Evolutionary conservation across 306 rosid species (phyloP).

Genomic region (Trichosanthes truncata): DNA sequence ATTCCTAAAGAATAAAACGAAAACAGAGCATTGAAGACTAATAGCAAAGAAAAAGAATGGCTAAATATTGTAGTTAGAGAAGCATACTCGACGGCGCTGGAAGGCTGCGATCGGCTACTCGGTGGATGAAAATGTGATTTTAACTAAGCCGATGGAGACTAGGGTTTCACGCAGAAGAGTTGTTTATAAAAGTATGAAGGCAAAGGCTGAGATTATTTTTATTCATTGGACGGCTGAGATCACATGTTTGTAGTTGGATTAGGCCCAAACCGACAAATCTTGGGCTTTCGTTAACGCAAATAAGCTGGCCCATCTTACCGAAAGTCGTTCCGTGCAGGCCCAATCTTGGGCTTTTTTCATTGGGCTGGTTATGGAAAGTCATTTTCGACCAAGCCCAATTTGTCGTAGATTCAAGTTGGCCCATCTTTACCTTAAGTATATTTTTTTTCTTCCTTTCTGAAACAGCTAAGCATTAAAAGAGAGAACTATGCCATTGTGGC

Average conservation of each 20-base stretch:
- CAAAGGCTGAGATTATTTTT: conserved; percentile 7
- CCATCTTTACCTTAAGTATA: neutral
- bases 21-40: neutral
- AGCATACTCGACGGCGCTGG: neutral
- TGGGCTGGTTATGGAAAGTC: neutral
- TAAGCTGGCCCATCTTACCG: neutral
- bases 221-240: conserved; percentile 10
- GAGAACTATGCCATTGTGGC: too few relatives aligned
- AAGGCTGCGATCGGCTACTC: conserved; percentile 3
- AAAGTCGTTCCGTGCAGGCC: neutral
- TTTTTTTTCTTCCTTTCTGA: too few relatives aligned
- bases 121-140: neutral
- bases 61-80: neutral
- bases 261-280: neutral
- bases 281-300: neutral
- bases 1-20: neutral
- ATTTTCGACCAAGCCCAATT: neutral
- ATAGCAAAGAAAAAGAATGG: neutral
- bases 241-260: neutral
- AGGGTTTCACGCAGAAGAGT: neutral
- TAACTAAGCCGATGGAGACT: conserved; percentile 4
- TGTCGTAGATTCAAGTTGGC: neutral
- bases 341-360: neutral
- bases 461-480: too few relatives aligned
- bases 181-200: neutral